Percentiles rank a stretch among this genome's conserved stretches.
phyloP scores from a whole-genome alignment of 225 moss, liverwort and hornwort genomes.

The Bryum argenteum region DNA sequence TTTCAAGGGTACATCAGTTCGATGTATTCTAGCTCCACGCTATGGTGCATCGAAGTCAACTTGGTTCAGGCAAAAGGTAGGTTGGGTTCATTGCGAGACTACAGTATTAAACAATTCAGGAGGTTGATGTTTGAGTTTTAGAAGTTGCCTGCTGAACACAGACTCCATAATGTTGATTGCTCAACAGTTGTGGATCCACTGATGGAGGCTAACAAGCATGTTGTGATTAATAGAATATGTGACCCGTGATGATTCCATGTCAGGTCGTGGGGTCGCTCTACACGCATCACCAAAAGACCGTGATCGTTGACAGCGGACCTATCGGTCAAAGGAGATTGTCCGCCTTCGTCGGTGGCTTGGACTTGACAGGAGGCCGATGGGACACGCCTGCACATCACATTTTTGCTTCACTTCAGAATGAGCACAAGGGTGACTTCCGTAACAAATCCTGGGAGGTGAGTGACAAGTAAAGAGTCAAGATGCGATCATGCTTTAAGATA shows the following conservation, averaged over 20 bases:
- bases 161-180: too few species aligned
- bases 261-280: constrained; percentile 69
- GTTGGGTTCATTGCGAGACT: neutral
- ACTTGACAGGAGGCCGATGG: constrained; percentile 61
- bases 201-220: too few species aligned
- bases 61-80: constrained; percentile 65
- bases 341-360: constrained; percentile 56
- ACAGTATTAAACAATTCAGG: neutral
- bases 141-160: neutral
- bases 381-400: constrained; percentile 56
- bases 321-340: constrained; percentile 43
- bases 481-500: neutral
- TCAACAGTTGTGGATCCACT: too few species aligned
- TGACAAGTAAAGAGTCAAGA: neutral
- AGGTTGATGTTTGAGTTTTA: too few species aligned
- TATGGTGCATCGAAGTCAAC: constrained; percentile 59
- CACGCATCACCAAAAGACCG: constrained; percentile 60
- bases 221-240: too few species aligned
- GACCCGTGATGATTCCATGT: constrained; percentile 7
- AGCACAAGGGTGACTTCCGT: constrained; percentile 58
- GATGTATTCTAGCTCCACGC: constrained; percentile 57
- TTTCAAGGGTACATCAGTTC: constrained; percentile 53
- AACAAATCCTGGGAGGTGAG: constrained; percentile 59
- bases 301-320: constrained; percentile 56
- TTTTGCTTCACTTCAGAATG: constrained; percentile 55